Base-by-base conservation (phyloP, 371 early-diverging fungal genomes). In the Mucor indicus region DNA sequence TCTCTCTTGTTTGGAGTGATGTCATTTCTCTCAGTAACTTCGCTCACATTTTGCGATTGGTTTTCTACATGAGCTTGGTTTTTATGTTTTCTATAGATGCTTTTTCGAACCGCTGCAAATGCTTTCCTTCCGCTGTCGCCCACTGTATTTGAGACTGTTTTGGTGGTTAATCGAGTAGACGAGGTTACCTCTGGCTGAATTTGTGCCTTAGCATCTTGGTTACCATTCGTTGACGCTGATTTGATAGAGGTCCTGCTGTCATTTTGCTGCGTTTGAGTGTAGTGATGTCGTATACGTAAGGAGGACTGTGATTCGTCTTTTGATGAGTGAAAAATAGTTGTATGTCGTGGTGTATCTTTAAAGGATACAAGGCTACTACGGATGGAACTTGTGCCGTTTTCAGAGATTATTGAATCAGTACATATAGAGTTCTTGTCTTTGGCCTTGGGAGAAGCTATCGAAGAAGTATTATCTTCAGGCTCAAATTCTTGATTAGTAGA, bases 21-120 rank as follows among this genome's bases (percentile, higher is more conserved):
- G n/a, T n/a, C n/a, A n/a, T n/a, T n/a, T n/a, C n/a, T n/a, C n/a
- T n/a, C n/a, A n/a, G n/a, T n/a, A n/a, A n/a, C n/a, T n/a, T n/a
- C n/a, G n/a, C n/a, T n/a, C n/a, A n/a, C n/a, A n/a, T n/a, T n/a
- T n/a, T n/a, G n/a, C n/a, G n/a, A n/a, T n/a, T n/a, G n/a, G n/a
- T n/a, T n/a, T n/a, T n/a, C n/a, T n/a, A n/a, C n/a, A n/a, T n/a
- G n/a, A n/a, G n/a, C n/a, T 16, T 42, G 53, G 5, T 40, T 54
- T n/a, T 36, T 54, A 12, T 46, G 51, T 22, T 52, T 57, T 31
- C 52, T 31, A 16, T 57, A 57, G 9, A 57, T 57, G 25, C 57
- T 57, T 24, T 46, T 46, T 13, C 57, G 57, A 4, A 57, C 48
- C 20, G 57, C 52, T 19, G 46, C 52, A 31, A 57, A 45, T 2